Evolutionary conservation across 257 asterid genomes (phyloP).

Genomic region (Nicotiana tabacum): DNA sequence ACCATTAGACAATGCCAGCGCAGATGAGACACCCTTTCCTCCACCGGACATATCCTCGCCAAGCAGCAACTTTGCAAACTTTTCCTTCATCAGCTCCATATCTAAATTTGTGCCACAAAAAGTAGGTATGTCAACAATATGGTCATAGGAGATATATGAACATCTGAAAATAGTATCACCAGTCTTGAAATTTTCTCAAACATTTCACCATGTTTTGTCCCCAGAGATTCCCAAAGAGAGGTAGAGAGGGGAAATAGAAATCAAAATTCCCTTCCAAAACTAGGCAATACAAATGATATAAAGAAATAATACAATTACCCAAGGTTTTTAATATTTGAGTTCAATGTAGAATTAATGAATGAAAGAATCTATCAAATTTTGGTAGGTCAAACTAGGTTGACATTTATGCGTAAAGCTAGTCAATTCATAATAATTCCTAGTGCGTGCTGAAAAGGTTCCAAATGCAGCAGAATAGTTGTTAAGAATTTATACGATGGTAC

Average conservation of each 20-base stretch:
- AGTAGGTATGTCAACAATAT: not conserved
- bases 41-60: slow-evolving; percentile 99
- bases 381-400: not conserved
- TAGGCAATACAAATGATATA: not conserved
- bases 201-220: not conserved
- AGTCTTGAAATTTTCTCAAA: not conserved
- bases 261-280: not conserved
- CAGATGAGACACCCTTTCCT: slow-evolving; percentile 95
- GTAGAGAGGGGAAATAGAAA: not conserved
- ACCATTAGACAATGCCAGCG: slow-evolving; percentile 87
- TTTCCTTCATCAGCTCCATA: slow-evolving; percentile 82
- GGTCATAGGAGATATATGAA: not conserved
- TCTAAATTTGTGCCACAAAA: slow-evolving; percentile 25
- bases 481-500: not conserved
- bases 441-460: not conserved
- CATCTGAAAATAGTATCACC: not conserved
- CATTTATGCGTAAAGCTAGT: not conserved
- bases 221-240: not conserved
- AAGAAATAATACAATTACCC: not conserved
- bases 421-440: not conserved
- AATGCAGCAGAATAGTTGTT: not conserved
- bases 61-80: slow-evolving; percentile 75
- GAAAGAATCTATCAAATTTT: not conserved
- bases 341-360: not conserved
- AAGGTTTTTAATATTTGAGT: not conserved